phyloP scores from a whole-genome alignment of 495 filamentous ascomycete genomes.

The Penicillium lividum region DNA sequence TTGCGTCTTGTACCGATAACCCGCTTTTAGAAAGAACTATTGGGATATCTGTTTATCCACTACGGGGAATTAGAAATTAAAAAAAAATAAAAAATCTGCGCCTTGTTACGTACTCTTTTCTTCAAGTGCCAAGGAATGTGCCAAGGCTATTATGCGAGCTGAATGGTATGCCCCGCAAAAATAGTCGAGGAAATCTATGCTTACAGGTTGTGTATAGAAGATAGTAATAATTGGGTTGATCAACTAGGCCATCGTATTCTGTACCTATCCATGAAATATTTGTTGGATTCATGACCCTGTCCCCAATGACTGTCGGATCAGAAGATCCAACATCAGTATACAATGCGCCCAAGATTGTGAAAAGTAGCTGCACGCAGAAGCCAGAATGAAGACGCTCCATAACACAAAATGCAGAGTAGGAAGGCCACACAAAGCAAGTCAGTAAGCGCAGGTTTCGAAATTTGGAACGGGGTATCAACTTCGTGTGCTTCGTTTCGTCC shows the following conservation, averaged over 20 bases:
- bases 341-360: conserved; percentile 12
- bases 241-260: conserved; percentile 22
- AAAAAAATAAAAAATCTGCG: not conserved
- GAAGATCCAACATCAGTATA: conserved; percentile 15
- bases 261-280: conserved; percentile 18
- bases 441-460: conserved; percentile 16
- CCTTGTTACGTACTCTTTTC: not conserved
- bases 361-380: conserved; percentile 7
- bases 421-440: conserved; percentile 10
- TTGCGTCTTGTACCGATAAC: not conserved
- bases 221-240: not conserved
- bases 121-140: not conserved
- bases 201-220: too few relatives aligned
- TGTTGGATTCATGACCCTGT: conserved; percentile 18
- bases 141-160: not conserved
- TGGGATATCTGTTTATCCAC: not conserved
- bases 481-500: conserved; percentile 44
- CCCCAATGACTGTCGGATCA: conserved; percentile 16
- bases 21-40: not conserved
- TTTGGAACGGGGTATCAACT: conserved; percentile 39
- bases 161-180: not conserved
- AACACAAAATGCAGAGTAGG: conserved; percentile 15
- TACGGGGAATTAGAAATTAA: not conserved
- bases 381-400: conserved; percentile 11
- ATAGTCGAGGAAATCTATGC: not conserved